These are phyloP conservation scores for Blastomyces silverae DNA, from an alignment of 2,329 filamentous ascomycete genomes.

Conservation along the genomic window DNA sequence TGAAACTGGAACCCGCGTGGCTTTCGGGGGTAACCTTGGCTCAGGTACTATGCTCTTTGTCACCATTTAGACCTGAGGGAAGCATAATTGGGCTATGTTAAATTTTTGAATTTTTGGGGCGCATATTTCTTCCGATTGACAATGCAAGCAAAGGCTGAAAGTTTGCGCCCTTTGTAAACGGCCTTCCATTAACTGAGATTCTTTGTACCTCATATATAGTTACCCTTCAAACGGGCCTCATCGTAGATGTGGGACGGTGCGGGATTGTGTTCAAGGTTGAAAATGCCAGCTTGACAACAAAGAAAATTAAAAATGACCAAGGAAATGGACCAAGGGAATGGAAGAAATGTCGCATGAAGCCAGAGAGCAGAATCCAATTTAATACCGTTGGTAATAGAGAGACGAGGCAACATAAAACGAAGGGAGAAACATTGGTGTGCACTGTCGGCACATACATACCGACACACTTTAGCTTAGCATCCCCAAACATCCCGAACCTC, in stretches of 20 bases:
- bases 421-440: neutral
- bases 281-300: neutral
- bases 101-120: neutral
- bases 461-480: neutral
- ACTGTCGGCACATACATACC: neutral
- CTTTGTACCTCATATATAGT: neutral
- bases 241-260: neutral
- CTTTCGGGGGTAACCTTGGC: neutral
- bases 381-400: neutral
- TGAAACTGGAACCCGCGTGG: neutral
- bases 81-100: neutral
- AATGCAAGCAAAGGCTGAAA: neutral
- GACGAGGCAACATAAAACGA: neutral
- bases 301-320: neutral
- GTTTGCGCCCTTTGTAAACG: neutral
- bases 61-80: neutral
- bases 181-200: neutral
- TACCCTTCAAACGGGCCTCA: neutral
- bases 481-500: slow-evolving; percentile 20
- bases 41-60: neutral
- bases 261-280: neutral
- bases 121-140: neutral
- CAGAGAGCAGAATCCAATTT: neutral
- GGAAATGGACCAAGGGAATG: neutral
- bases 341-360: neutral